These are phyloP conservation scores for Linnemannia schmuckeri DNA, from an alignment of 192 early-diverging fungal genomes.

Conservation along the genomic window DNA sequence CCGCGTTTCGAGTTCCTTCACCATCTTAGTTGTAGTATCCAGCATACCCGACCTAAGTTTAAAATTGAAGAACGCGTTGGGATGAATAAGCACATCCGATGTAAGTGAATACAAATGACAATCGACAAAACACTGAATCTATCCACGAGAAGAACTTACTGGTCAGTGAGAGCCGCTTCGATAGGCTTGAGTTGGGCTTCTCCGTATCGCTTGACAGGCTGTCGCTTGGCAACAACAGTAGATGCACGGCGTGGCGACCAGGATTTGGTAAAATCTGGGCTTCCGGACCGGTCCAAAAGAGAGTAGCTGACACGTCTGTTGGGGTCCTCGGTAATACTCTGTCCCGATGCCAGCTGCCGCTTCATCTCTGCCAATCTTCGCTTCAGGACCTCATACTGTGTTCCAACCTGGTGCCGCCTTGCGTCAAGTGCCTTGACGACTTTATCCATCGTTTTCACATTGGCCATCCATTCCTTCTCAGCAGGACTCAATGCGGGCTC, in stretches of 20 bases:
- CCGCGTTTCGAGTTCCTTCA: constrained; percentile 22
- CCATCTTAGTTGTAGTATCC: constrained; percentile 39
- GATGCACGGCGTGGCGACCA: neutral
- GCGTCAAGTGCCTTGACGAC: constrained; percentile 28
- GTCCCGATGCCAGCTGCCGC: neutral
- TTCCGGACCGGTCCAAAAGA: neutral
- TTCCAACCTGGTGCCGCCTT: constrained; percentile 26
- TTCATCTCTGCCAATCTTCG: constrained; percentile 31
- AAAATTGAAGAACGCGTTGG: neutral
- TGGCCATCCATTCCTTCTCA: constrained; percentile 67
- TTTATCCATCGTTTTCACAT: constrained; percentile 44
- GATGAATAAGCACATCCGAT: neutral
- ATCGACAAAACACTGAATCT: neutral
- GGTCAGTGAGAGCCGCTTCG: constrained; percentile 14
- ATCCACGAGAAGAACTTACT: constrained; percentile 22
- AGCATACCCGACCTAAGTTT: constrained; percentile 16
- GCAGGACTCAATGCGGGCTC: constrained; percentile 72
- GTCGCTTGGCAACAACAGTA: neutral
- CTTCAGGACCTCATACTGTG: constrained; percentile 40
- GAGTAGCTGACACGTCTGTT: neutral
- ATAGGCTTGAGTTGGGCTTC: constrained; percentile 29
- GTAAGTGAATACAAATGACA: neutral
- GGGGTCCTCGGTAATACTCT: neutral
- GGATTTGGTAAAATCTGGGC: neutral
- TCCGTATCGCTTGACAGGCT: constrained; percentile 22